Evolutionary conservation across 495 filamentous ascomycete species (phyloP), one percentile per base, ranked within the genome.

Genomic region (Stereocaulon alpinum): DNA sequence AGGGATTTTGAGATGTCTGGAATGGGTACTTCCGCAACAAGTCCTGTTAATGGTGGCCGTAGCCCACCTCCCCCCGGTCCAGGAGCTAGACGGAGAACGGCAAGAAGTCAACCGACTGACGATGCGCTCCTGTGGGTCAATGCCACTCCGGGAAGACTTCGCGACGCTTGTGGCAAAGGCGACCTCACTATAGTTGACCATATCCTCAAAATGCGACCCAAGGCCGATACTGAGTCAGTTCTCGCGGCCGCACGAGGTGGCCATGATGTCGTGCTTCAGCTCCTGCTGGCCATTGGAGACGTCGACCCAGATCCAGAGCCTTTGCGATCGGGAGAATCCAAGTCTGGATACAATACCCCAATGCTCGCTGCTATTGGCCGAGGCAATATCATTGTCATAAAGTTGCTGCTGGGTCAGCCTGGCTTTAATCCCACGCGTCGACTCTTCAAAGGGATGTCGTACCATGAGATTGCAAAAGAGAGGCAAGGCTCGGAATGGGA

Each of bases 321-420:
- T 5, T 57, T 80, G 15, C 64, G 71, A 24, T 72, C 72, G 32
- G 63, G 65, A 18, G 73, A 73, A 24, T 75, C 77, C 45, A 77
- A 73, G 56, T 64, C 73, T 17, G 79, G 76, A 7, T 76, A 87
- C 62, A 86, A 86, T 61, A 97, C 92, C 0, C 94, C 94, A 3
- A 95, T 98, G 80, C 79, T 96, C 32, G 89, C 89, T 40, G 89
- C 93, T 2, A 96, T 98, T 57, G 93, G 93, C 10, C 83, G 91
- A 56, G 91, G 91, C 12, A 93, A 94, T 67, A 75, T 88, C 29
- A 85, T 84, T 49, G 86, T 95, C 41, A 81, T 98, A 40, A 77
- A 84, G 48, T 78, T 95, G 11, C 78, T 98, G 6, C 76, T 96
- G 2, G 82, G 83, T 57, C 87, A 92, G 60, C 81, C 82, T 30